Evolutionary conservation across 176 grass and related monocot genomes (phyloP).

Genomic region (Triticum dicoccoides): DNA sequence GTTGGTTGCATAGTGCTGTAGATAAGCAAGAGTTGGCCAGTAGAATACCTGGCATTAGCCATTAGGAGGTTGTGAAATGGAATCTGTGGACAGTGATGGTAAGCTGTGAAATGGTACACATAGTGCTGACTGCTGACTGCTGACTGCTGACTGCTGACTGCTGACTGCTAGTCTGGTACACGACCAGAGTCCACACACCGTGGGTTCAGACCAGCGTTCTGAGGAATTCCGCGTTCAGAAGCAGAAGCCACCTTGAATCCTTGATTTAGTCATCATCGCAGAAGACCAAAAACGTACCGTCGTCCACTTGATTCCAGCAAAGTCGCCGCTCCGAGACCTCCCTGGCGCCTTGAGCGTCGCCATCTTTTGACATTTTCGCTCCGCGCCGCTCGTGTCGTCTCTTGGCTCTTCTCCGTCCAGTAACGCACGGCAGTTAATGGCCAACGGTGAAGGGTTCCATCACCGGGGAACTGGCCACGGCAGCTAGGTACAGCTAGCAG

Average conservation of each 20-base stretch:
- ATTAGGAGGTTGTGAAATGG: not conserved
- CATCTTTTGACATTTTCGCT: not conserved
- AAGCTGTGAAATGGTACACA: not conserved
- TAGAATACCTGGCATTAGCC: not conserved
- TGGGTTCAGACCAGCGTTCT: no score
- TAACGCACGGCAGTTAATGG: not conserved
- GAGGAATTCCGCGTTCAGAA: not conserved
- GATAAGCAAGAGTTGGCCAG: not conserved
- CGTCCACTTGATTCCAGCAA: not conserved
- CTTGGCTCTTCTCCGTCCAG: not conserved
- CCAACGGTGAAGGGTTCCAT: not conserved
- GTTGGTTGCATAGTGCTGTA: not conserved
- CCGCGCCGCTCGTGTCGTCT: not conserved
- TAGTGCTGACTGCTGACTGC: no score
- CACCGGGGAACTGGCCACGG: not conserved
- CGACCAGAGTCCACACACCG: no score
- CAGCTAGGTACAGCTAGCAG: no score
- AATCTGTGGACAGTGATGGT: not conserved
- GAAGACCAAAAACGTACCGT: not conserved
- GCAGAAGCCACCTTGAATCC: no score
- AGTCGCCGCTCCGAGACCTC: not conserved
- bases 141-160: no score
- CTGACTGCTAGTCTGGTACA: no score
- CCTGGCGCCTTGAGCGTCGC: not conserved
- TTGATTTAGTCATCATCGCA: not conserved